Evolutionary conservation across 2,329 filamentous ascomycete species (phyloP).

Genomic region (Sclerotinia trifoliorum): DNA sequence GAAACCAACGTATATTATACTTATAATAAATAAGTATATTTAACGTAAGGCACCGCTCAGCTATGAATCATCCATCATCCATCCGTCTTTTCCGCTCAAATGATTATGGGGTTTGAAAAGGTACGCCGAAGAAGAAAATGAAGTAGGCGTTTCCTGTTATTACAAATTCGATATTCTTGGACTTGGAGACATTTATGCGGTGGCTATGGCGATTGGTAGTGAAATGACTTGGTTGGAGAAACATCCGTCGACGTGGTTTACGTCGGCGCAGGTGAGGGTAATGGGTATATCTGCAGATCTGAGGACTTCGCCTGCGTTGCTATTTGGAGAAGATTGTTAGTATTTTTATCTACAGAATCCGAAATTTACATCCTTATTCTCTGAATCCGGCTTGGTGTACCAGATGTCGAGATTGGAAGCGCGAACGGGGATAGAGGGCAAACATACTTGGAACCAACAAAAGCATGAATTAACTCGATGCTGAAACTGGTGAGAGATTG

Average conservation of each 20-base stretch:
- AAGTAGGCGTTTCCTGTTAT: not conserved
- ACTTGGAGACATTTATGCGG: not conserved
- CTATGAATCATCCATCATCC: not conserved
- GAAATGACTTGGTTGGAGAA: conserved; percentile 19
- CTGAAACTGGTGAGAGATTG: conserved; percentile 27
- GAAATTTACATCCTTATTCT: not conserved
- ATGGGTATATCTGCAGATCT: conserved; percentile 6
- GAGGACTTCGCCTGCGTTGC: not conserved
- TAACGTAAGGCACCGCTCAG: not conserved
- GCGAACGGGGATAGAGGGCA: not conserved
- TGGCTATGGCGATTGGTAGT: not conserved
- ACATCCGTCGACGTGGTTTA: conserved; percentile 21
- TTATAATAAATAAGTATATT: not conserved
- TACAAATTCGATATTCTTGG: not conserved
- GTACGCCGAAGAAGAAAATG: not conserved
- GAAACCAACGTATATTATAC: not conserved
- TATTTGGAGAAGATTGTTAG: not conserved
- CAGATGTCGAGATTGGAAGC: not conserved
- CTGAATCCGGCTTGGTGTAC: not conserved
- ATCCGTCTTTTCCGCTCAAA: not conserved
- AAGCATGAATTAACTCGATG: conserved; percentile 32
- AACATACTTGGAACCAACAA: conserved; percentile 31
- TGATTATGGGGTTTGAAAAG: not conserved
- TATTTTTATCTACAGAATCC: not conserved
- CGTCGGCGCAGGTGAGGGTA: conserved; percentile 17